Evolutionary conservation across 2,329 filamentous ascomycete species (phyloP).

Genomic region (Teratosphaeria destructans): DNA sequence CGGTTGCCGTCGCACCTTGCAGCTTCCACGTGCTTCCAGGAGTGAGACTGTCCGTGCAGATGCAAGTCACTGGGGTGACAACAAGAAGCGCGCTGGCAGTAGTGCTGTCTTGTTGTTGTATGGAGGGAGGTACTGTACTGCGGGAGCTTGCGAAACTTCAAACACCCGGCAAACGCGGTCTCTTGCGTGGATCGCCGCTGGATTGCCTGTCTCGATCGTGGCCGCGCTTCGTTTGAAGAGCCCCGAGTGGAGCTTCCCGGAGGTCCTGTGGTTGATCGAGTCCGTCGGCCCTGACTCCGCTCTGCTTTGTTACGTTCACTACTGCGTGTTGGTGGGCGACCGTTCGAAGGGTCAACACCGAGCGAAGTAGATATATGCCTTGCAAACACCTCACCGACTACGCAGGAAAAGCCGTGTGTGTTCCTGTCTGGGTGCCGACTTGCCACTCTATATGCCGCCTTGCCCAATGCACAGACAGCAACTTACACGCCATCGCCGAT

Average conservation of each 20-base stretch:
- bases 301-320: not conserved
- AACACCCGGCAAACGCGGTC: not conserved
- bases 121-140: too few relatives aligned
- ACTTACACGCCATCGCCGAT: not conserved
- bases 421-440: not conserved
- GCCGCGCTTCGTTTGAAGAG: not conserved
- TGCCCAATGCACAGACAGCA: not conserved
- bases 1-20: not conserved
- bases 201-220: not conserved
- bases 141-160: not conserved
- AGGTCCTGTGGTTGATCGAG: not conserved
- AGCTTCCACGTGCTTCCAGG: not conserved
- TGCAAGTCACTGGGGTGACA: too few relatives aligned
- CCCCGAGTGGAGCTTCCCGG: not conserved
- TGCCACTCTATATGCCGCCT: not conserved
- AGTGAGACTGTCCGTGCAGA: not conserved
- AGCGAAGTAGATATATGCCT: not conserved
- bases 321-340: not conserved
- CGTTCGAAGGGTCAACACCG: not conserved
- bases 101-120: too few relatives aligned
- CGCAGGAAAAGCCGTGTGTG: not conserved
- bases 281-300: not conserved
- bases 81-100: too few relatives aligned
- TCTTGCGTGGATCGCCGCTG: not conserved
- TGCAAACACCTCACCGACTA: not conserved